These are phyloP conservation scores for Eutrema heterophyllum DNA, from an alignment of 345 rosid species.

Conservation along the genomic window DNA sequence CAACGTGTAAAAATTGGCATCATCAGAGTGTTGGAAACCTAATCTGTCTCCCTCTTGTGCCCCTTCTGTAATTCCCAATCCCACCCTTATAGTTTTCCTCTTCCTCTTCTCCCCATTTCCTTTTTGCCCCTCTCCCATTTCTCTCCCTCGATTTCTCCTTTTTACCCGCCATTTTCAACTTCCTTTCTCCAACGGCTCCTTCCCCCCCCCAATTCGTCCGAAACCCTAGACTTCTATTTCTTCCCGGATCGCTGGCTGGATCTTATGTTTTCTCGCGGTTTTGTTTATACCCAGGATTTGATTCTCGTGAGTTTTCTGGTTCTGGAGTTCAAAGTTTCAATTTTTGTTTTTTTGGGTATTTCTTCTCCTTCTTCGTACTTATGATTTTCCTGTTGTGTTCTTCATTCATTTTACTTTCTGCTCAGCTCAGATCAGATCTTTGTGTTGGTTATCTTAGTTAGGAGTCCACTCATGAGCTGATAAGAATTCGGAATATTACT, in stretches of 20 bases:
- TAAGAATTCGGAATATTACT: background rate
- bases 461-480: background rate
- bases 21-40: conserved; percentile 32
- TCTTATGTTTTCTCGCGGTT: background rate
- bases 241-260: conserved; percentile 10
- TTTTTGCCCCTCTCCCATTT: background rate
- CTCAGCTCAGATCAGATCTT: conserved; percentile 24
- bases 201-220: background rate
- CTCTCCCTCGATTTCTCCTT: background rate
- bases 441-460: background rate
- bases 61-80: conserved; percentile 53
- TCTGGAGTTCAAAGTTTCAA: background rate
- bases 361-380: background rate
- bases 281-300: conserved; percentile 13
- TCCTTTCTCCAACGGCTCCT: conserved; percentile 25
- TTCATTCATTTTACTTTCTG: background rate
- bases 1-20: conserved; percentile 27
- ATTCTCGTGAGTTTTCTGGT: background rate
- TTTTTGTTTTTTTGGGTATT: background rate
- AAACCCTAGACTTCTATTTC: background rate
- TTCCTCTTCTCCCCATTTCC: conserved; percentile 12
- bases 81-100: conserved; percentile 34
- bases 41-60: conserved; percentile 51
- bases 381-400: background rate
- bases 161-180: conserved; percentile 49